A percentile compares a stretch with the other conserved stretches of the same genome.
These are phyloP conservation scores for Pleurotus platypus DNA, from an alignment of 768 basidiomycete species.

Conservation along the genomic window DNA sequence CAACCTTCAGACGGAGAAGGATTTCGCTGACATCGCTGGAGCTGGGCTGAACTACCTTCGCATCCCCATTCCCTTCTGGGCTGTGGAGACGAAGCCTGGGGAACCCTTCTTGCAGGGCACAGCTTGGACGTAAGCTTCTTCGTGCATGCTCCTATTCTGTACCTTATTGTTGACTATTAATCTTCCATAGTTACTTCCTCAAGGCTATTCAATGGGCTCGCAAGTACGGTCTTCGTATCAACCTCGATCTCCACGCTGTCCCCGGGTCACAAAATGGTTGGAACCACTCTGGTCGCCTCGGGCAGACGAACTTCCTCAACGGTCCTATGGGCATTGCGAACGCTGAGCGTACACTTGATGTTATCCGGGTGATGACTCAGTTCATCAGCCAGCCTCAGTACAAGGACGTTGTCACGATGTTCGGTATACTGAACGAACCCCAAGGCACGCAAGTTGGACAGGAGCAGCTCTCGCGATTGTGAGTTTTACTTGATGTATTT, in stretches of 20 bases:
- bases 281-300: conserved; percentile 22
- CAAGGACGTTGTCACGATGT: conserved; percentile 51
- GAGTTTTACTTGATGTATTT: conserved; percentile 31
- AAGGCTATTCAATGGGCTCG: conserved; percentile 72
- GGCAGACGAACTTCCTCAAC: conserved; percentile 55
- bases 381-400: conserved; percentile 78
- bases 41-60: conserved; percentile 95
- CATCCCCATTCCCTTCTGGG: conserved; percentile 91
- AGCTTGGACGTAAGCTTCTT: conserved; percentile 68
- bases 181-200: conserved; percentile 8
- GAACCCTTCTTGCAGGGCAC: conserved; percentile 85
- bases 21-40: conserved; percentile 90
- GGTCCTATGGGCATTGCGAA: conserved; percentile 87
- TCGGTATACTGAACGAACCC: conserved; percentile 67
- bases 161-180: neutral
- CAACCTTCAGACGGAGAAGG: conserved; percentile 74
- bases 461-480: conserved; percentile 55
- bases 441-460: conserved; percentile 47
- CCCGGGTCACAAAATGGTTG: conserved; percentile 79
- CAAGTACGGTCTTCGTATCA: conserved; percentile 86
- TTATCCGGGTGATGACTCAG: conserved; percentile 70
- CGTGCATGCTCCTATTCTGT: neutral
- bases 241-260: conserved; percentile 74
- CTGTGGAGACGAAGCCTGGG: conserved; percentile 70
- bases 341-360: conserved; percentile 73